phyloP scores from a whole-genome alignment of 441 rosid genomes.

The Jatropha multifida region DNA sequence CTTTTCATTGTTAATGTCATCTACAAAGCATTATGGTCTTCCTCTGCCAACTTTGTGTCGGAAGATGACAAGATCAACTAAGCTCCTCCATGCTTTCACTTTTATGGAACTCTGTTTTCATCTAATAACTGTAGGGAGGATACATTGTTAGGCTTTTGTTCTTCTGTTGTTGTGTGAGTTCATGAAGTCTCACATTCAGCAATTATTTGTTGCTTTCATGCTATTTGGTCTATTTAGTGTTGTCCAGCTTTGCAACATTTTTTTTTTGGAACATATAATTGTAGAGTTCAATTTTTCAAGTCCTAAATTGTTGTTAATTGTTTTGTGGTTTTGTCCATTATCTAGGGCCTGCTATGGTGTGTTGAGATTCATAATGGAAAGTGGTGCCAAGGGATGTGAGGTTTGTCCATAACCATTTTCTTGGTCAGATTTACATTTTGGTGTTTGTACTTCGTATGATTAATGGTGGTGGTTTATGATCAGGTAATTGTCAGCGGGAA shows the following conservation, averaged over 20 bases:
- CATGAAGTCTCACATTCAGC: background rate
- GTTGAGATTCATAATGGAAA: constrained; percentile 64
- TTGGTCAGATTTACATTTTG: background rate
- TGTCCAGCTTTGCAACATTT: too few species aligned
- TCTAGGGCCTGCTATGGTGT: constrained; percentile 74
- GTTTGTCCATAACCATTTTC: constrained; percentile 22
- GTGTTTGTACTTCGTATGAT: too few species aligned
- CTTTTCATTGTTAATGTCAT: constrained; percentile 33
- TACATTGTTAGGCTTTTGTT: constrained; percentile 8
- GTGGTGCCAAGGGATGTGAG: constrained; percentile 81
- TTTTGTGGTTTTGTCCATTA: background rate
- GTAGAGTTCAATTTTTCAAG: background rate
- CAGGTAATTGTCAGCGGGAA: constrained; percentile 67
- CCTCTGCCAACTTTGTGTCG: constrained; percentile 50
- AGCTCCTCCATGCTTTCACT: constrained; percentile 22
- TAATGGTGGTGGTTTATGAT: background rate
- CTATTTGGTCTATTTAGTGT: background rate
- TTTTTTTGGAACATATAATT: too few species aligned
- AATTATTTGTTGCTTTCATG: background rate
- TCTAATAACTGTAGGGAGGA: constrained; percentile 28
- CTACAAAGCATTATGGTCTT: constrained; percentile 50
- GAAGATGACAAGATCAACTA: constrained; percentile 51
- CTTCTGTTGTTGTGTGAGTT: background rate
- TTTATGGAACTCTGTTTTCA: constrained; percentile 33
- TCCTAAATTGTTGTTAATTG: background rate